Evolutionary conservation across 176 grass and related monocot species (phyloP).

Genomic region (sorghum (Sorghum bicolor)): DNA sequence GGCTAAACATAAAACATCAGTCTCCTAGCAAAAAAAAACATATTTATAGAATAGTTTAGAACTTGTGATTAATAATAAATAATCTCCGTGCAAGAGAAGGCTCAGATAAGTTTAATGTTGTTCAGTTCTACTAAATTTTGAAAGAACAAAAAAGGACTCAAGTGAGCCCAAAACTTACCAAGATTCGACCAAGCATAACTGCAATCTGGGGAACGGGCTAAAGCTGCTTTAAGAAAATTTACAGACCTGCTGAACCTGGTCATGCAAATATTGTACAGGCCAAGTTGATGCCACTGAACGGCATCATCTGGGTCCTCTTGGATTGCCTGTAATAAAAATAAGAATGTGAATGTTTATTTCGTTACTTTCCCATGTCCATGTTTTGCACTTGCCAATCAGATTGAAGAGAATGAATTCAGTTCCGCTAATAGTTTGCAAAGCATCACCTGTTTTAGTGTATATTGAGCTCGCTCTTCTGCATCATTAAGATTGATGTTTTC

Average conservation of each 20-base stretch:
- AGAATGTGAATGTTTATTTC: background rate
- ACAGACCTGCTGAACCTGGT: slow-evolving; percentile 79
- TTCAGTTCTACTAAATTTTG: background rate
- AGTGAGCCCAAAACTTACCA: slow-evolving; percentile 48
- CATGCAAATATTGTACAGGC: slow-evolving; percentile 79
- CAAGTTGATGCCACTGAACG: slow-evolving; percentile 99
- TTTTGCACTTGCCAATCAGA: slow-evolving; percentile 12
- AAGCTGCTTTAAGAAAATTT: slow-evolving; percentile 83
- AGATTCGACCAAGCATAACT: slow-evolving; percentile 98
- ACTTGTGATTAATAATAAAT: background rate
- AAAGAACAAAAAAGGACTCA: slow-evolving; percentile 8
- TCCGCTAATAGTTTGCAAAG: slow-evolving; percentile 8
- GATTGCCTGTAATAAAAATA: slow-evolving; percentile 66
- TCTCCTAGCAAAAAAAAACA: background rate
- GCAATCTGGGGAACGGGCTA: slow-evolving; percentile 77
- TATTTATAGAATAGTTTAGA: background rate
- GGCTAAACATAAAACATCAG: background rate
- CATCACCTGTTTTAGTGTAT: slow-evolving; percentile 82
- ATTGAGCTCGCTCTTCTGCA: slow-evolving; percentile 73
- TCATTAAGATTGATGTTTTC: slow-evolving; percentile 59
- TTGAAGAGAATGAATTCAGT: slow-evolving; percentile 6
- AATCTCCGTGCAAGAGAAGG: background rate
- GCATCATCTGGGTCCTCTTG: slow-evolving; percentile 93
- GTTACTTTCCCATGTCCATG: slow-evolving; percentile 1
- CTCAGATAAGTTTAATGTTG: background rate